Conservation (phyloP, 495 filamentous ascomycete species). For the Alectoria sarmentosa region DNA sequence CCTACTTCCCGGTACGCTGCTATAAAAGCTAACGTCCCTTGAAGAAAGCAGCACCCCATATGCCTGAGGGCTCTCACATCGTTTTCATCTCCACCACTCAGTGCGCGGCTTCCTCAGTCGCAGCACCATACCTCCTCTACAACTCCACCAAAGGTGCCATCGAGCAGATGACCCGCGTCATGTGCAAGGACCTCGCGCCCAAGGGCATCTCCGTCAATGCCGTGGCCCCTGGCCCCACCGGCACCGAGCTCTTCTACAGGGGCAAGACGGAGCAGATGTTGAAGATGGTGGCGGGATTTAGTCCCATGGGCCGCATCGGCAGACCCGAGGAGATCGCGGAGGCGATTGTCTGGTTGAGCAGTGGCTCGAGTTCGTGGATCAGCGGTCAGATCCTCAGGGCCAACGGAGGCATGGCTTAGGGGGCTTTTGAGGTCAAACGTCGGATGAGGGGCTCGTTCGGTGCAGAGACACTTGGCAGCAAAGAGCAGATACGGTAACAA, state of each 20-base stretch:
- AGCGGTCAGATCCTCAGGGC: conserved; percentile 48
- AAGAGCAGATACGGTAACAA: background rate
- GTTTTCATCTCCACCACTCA: conserved; percentile 55
- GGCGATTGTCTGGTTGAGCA: conserved; percentile 46
- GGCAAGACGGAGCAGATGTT: conserved; percentile 55
- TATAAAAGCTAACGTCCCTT: background rate
- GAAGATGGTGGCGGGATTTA: conserved; percentile 44
- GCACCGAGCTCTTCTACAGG: conserved; percentile 56
- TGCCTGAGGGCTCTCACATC: conserved; percentile 48
- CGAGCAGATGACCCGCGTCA: conserved; percentile 58
- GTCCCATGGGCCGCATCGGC: conserved; percentile 50
- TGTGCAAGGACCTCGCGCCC: conserved; percentile 57
- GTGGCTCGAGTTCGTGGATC: conserved; percentile 50
- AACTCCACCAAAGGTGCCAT: conserved; percentile 59
- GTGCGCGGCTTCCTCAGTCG: conserved; percentile 37
- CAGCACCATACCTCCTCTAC: conserved; percentile 57
- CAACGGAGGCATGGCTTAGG: conserved; percentile 17
- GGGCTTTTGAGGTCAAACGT: background rate
- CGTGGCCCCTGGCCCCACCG: conserved; percentile 59
- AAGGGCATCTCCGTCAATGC: conserved; percentile 58
- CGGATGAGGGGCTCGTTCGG: background rate
- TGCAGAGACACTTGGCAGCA: background rate
- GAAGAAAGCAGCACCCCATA: conserved; percentile 56
- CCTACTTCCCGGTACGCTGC: background rate
- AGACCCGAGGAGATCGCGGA: conserved; percentile 56